Evolutionary conservation across 2,329 filamentous ascomycete genomes (phyloP), one percentile per base, ranked within the genome.

Genomic region (Teratosphaeria epicoccoides): DNA sequence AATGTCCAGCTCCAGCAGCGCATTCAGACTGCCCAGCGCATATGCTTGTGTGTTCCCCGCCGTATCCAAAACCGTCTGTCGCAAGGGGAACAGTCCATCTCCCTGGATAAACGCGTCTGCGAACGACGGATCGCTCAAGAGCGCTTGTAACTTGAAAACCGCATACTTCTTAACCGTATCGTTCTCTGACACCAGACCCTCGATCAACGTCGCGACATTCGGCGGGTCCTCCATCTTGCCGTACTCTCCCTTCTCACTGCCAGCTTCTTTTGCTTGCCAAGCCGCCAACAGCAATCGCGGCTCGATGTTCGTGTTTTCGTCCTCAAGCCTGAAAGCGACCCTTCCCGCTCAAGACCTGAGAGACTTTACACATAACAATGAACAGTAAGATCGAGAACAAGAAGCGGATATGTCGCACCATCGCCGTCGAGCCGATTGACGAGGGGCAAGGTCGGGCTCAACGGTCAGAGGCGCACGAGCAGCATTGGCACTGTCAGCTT

Each of bases 151-250:
- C 74, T 96, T 96, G 80, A 98, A 98, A 55, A 94, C 93, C 55
- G 93, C 93, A 88, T 97, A 96, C 71, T 98, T 98, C 65, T 90
- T 88, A 61, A 88, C 84, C 52, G 88, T 90, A 76, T 98, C 93
- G 71, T 95, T 80, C 52, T 81, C 77, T 59, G 78, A 79, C 44
- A 76, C 73, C 53, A 84, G 71, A 49, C 79, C 75, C 56, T 76
- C 73, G 54, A 83, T 77, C 25, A 69, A 58, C 6, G 63, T 60
- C 22, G 53, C 59, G 51, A 66, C 63, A 49, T 67, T 63, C 20
- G 65, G 63, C 6, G 57, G 57, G 48, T 64, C 62, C 47, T 66
- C 65, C 64, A 67, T 64, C 17, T 49, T 55, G 37, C 11, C 17
- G 4, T 40, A 6, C 26, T 43, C 28, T 52, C 40, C 24, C 40